Evolutionary conservation across 331 rosid species (phyloP).

Genomic region (Stylosanthes scabra): DNA sequence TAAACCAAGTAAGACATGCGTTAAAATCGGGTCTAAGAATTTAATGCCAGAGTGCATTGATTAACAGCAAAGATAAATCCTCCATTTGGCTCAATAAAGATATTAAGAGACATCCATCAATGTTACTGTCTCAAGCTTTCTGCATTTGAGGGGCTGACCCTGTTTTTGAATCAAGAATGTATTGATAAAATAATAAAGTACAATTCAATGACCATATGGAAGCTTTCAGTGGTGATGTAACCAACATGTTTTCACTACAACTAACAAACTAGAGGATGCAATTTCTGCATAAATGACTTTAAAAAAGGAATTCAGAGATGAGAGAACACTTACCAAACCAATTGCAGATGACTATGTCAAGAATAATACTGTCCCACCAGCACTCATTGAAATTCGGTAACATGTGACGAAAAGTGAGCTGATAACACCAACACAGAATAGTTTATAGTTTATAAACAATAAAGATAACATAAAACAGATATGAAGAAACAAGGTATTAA

Average conservation of each 20-base stretch:
- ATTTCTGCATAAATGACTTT: not conserved
- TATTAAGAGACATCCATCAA: not conserved
- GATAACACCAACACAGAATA: constrained; percentile 43
- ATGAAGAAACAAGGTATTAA: constrained; percentile 15
- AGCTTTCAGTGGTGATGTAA: not conserved
- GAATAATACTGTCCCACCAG: constrained; percentile 99
- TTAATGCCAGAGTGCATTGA: constrained; percentile 5
- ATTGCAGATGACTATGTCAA: constrained; percentile 93
- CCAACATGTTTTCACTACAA: constrained; percentile 4
- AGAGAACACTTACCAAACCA: constrained; percentile 87
- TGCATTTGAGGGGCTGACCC: constrained; percentile 6
- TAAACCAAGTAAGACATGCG: constrained; percentile 29
- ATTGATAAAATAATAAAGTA: not conserved
- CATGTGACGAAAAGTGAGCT: constrained; percentile 99
- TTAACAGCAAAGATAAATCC: constrained; percentile 5
- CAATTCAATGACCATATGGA: constrained; percentile 3
- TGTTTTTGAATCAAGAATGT: not conserved
- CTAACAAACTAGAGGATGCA: constrained; percentile 22
- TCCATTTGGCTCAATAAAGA: not conserved
- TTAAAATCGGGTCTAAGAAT: constrained; percentile 25
- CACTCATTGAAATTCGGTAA: constrained; percentile 98
- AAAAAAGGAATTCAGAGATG: constrained; percentile 14
- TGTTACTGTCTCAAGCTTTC: constrained; percentile 14
- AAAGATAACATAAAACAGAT: constrained; percentile 7
- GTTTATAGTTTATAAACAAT: constrained; percentile 26